Conservation (phyloP, 1,139 yeast species). For the Pichia sp. region DNA sequence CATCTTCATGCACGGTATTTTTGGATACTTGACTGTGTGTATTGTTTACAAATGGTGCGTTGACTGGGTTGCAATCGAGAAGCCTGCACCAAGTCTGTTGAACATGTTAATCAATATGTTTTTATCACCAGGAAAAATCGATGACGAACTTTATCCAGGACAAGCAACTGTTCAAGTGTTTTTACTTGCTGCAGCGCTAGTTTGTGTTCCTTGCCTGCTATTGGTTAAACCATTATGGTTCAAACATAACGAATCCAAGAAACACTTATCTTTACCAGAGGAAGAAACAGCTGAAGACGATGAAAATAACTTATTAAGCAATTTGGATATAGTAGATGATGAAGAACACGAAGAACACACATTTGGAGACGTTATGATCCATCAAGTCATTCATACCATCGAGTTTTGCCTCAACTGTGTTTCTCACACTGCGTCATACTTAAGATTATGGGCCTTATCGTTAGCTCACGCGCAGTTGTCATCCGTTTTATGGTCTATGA, state of each 20-base stretch:
- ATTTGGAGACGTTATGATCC: constrained; percentile 71
- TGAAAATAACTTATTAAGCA: constrained; percentile 27
- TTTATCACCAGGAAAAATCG: constrained; percentile 65
- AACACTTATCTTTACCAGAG: constrained; percentile 16
- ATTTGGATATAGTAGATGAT: constrained; percentile 29
- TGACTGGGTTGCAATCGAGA: constrained; percentile 60
- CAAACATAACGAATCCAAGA: constrained; percentile 23
- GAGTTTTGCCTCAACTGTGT: constrained; percentile 75
- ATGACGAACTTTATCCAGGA: constrained; percentile 55
- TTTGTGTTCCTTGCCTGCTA: constrained; percentile 73
- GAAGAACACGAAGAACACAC: constrained; percentile 49
- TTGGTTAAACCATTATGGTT: constrained; percentile 55
- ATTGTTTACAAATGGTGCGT: constrained; percentile 75
- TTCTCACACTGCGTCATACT: constrained; percentile 71
- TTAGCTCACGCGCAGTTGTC: constrained; percentile 75
- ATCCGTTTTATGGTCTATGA: constrained; percentile 72
- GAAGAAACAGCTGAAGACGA: constrained; percentile 11
- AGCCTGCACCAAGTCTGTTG: constrained; percentile 73
- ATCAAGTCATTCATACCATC: constrained; percentile 72
- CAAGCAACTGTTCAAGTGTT: constrained; percentile 57
- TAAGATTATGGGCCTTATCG: constrained; percentile 73
- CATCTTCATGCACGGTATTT: constrained; percentile 75
- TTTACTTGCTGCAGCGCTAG: constrained; percentile 49
- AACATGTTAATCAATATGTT: constrained; percentile 81
- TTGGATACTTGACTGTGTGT: constrained; percentile 66